A percentile compares a stretch with the other conserved stretches of the same genome.
phyloP scores from a whole-genome alignment of 176 grass and related monocot genomes.

The Elymus sibiricus region DNA sequence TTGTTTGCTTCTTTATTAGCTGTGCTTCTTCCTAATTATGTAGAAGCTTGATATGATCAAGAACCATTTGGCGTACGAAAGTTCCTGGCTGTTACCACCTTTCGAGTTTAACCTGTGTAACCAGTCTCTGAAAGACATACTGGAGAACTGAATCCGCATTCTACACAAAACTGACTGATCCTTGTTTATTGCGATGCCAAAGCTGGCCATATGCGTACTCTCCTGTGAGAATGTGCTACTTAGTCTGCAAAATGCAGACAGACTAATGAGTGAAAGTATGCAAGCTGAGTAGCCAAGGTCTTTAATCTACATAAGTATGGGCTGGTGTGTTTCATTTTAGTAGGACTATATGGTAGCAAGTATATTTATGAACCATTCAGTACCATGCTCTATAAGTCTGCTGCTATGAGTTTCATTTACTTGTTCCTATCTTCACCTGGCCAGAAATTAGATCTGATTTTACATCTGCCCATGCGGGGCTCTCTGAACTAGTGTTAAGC shows the following conservation, averaged over 20 bases:
- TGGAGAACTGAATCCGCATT: not conserved
- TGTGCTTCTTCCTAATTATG: not conserved
- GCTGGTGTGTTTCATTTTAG: not conserved
- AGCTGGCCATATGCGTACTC: not conserved
- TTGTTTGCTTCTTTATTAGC: not conserved
- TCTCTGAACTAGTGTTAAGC: not conserved
- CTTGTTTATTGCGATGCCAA: not conserved
- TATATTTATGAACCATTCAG: not conserved
- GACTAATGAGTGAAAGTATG: not conserved
- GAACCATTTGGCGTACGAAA: not conserved
- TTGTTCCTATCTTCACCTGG: not conserved
- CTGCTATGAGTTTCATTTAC: not conserved
- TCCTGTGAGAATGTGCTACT: not conserved
- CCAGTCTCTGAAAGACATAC: not conserved
- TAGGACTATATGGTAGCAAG: not conserved
- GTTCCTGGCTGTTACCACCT: not conserved
- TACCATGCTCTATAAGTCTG: not conserved
- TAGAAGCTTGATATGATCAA: not conserved
- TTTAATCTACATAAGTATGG: not conserved
- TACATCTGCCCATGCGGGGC: not conserved
- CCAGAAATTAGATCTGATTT: not conserved
- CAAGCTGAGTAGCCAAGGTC: constrained; percentile 1
- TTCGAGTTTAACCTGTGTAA: not conserved
- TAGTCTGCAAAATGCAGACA: not conserved
- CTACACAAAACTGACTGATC: not conserved